Conservation (phyloP, 345 rosid genomes). For the Salix dunnii region DNA sequence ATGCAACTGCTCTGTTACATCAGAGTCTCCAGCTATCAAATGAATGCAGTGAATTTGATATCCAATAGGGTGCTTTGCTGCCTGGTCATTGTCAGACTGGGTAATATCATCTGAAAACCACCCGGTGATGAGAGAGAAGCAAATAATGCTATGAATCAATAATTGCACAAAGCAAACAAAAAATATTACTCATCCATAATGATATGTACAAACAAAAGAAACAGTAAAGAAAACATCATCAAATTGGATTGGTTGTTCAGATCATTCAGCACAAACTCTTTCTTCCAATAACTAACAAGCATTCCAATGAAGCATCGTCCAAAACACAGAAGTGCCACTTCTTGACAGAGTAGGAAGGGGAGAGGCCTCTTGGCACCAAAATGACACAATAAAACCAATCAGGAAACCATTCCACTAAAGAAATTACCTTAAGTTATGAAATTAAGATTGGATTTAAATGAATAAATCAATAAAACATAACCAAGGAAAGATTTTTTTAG, state of each 20-base stretch:
- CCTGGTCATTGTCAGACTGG: constrained; percentile 40
- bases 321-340: background rate
- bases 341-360: background rate
- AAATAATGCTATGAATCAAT: background rate
- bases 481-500: background rate
- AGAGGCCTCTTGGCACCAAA: background rate
- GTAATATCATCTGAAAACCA: constrained; percentile 69
- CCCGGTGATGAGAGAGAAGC: background rate
- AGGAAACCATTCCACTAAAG: background rate
- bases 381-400: background rate
- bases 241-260: background rate
- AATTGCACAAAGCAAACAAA: background rate
- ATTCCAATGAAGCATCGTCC: background rate
- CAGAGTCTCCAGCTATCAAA: constrained; percentile 15
- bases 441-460: background rate
- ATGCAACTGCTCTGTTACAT: constrained; percentile 23
- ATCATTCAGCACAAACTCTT: background rate
- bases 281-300: background rate
- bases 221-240: background rate
- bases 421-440: background rate
- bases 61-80: constrained; percentile 21
- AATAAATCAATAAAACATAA: background rate
- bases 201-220: background rate
- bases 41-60: constrained; percentile 19
- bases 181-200: background rate